Evolutionary conservation across 805 yeast genomes (phyloP).

Genomic region (Scheffersomyces coipomensis): DNA sequence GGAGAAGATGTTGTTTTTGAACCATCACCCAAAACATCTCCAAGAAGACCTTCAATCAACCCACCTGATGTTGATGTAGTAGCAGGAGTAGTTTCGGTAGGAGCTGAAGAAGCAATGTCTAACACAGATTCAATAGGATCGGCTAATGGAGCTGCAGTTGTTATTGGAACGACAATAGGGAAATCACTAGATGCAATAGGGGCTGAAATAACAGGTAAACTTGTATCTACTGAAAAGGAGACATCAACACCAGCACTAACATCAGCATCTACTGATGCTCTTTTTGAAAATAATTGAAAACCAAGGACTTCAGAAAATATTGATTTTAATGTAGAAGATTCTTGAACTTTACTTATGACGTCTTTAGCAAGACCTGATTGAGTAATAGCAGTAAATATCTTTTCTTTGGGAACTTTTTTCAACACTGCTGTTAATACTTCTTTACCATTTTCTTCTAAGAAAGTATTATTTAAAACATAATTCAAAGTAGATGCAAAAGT

Average conservation of each 20-base stretch:
- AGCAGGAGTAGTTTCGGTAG: constrained; percentile 4
- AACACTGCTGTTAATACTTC: constrained; percentile 18
- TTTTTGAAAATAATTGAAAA: constrained; percentile 5
- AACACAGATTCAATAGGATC: constrained; percentile 3
- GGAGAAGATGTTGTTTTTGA: constrained; percentile 8
- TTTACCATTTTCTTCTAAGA: constrained; percentile 14
- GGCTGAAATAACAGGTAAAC: background rate
- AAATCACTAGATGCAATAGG: background rate
- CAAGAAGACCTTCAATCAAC: constrained; percentile 11
- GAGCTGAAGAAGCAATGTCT: constrained; percentile 1
- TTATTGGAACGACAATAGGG: background rate
- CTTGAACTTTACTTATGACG: background rate
- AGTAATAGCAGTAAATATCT: constrained; percentile 21
- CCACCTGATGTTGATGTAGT: constrained; percentile 1
- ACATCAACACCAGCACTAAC: constrained; percentile 5
- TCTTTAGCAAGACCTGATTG: constrained; percentile 20
- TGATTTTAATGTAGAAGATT: constrained; percentile 5
- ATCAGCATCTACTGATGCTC: background rate
- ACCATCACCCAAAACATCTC: constrained; percentile 9
- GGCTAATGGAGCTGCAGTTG: constrained; percentile 2
- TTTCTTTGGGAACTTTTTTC: constrained; percentile 17
- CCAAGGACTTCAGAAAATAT: constrained; percentile 12
- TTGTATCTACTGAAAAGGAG: constrained; percentile 1
- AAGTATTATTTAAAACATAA: constrained; percentile 19
- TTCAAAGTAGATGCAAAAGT: constrained; percentile 18